Base-by-base conservation (phyloP, 225 moss, liverwort and hornwort species). In the Physcomitrellopsis africana region DNA sequence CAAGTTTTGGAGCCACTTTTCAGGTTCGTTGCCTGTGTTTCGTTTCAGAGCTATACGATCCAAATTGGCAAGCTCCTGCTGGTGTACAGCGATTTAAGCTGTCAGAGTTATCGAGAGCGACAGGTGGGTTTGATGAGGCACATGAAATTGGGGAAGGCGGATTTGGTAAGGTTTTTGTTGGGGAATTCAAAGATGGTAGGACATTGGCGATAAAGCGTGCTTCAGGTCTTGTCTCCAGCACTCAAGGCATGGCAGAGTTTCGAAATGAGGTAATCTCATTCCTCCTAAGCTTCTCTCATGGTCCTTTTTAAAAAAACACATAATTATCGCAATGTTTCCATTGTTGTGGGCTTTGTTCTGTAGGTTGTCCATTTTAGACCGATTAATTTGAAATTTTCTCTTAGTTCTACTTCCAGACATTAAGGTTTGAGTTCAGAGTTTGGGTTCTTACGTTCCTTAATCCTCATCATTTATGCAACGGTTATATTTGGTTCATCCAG, bases 161-260 rank as follows among this genome's bases (percentile, higher is more conserved):
- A 6, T 87, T 87, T 48, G 86, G 86, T 61, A 87, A 87, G 19
- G 84, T 84, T 22, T 87, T 84, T 22, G 65, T 73, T 61, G 86
- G 84, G 1, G 77, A 76, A 17, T 87, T 84, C 72, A 84, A 68
- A 68, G 81, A 87, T 52, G 86, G 86, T 13, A 68, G 79, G 61
- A 73, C 79, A 2, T 62, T 81, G 8, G 86, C 86, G 13, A 87
- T 87, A n/a, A 87, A 87, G 73, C 86, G 86, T 42, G 86, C 86
- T 69, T 81, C 83, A 6, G 76, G 62, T 60, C 81, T 61, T 19
- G 75, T 86, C 63, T 83, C 86, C n/a, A 84, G 81, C 65, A 51
- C 64, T 13, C 86, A 84, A 70, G 86, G 86, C 52, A 67, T 84
- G 11, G 84, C 83, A n/a, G 86, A 84, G 70, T 87, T 87, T 81